Evolutionary conservation across 1,284 basidiomycete genomes (phyloP), one percentile per base, ranked within the genome.

Genomic region (Trametes hirsuta): DNA sequence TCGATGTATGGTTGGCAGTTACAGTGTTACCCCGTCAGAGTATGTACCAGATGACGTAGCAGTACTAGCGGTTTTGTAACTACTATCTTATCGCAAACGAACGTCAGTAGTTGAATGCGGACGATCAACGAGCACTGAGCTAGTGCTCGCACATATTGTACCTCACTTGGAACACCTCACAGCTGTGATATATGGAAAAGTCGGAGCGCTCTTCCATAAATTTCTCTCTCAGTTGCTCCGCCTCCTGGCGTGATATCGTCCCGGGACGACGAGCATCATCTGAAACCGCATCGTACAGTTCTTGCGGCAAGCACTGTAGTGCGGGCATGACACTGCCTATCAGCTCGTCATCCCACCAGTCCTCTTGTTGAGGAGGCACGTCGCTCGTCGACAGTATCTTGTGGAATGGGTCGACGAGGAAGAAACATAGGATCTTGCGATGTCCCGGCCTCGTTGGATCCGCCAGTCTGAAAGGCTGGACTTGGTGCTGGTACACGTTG

Each of bases 361-460:
- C 55, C 12, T 21, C 34, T 44, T 57, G 55, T 37, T 53, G 59
- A n/a, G 55, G 51, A 6, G 59, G 55, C 9, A 57, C 37, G 39
- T 36, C 42, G 45, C 36, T 40, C 50, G 59, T 61, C 47, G 59
- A 61, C 1, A 35, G 25, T 5, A 57, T 50, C 22, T 21, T 34
- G 14, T 18, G n/a, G 34, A 21, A 40, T 5, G 73, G 72, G 57
- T 74, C 70, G 49, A 71, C 66, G 30, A 74, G 55, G 64, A 73
- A 75, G 53, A 72, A 66, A 41, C 63, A 67, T 24, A 73, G 53
- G 44, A 74, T 71, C 58, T 72, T 73, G 40, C 70, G 65, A 42
- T 68, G 60, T 4, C 72, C 71, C 0, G 70, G 65, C 47, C 65
- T 65, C 25, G 69, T 48, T 3, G 46, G 52, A 56, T 74, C 72